Base-by-base conservation (phyloP, 352 stramenopile genomes). In the Globisporangium apiculatum region DNA sequence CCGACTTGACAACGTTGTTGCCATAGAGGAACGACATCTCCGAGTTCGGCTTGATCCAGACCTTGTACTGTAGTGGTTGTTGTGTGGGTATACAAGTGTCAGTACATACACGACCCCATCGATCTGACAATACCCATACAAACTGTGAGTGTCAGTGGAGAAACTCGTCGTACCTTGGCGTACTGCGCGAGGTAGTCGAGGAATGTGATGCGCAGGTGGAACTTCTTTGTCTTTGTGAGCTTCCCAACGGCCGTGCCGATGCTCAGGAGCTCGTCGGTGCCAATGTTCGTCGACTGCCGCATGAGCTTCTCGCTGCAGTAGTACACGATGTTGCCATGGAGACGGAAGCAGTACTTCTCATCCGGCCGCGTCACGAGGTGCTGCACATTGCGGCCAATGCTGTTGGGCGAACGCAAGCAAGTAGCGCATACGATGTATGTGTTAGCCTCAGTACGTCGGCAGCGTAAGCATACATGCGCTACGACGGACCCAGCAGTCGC, bases 11-110 rank as follows among this genome's bases (percentile, higher is more conserved):
- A 11, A 99, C 87, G 76, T 99, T 96, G 77, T 99, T 99, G 61
- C 97, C 97, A 70, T 99, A 99, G 31, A 99, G 73, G 79, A 99
- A 99, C 12, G 86, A 97, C 97, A 99, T 99, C 83, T 99, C 97
- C 61, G 96, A 96, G 73, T 96, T 98, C 35, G 96, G 93, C 80
- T 99, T 99, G 53, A 99, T 96, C 97, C 97, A 99, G 36, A 99
- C 97, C 74, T 99, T 99, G 89, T 99, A 98, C 83, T 94, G 61
- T 18, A 58, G 8, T 40, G 35, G 59, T 47, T 5, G 42, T 17
- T 6, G 42, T 3, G 24, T 31, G 24, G 3, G 24, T 3, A 31
- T 31, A 31, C 24, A 31, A 31, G 24, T 31, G 24, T 31, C 24
- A 31, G 24, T 31, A 3, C 24, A 31, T 31, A 31, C 24, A 3